Base-by-base conservation (phyloP, 805 yeast species). In the Ogataea paradorogensis region DNA sequence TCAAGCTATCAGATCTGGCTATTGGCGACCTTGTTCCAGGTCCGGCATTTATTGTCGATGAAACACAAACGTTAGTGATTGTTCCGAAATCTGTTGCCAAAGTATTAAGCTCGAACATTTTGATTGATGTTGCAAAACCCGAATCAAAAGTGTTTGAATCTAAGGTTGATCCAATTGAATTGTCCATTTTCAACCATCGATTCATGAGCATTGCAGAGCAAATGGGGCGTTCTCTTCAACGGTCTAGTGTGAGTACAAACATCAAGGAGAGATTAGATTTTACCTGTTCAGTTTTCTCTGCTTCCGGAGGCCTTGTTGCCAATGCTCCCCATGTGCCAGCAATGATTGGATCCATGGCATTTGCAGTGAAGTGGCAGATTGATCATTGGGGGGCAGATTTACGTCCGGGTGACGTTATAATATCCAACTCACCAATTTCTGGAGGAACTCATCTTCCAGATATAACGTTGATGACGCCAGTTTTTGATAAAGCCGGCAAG, bases 401-500 rank as follows among this genome's bases (percentile, higher is more conserved):
- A 24, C 50, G 57, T 11, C 67, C 63, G 27, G 76, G 75, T 43
- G 76, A 71, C 53, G 65, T 71, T 28, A 50, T 71, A 18, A 62
- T 63, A 30, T 59, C 75, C 4, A 70, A 71, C 39, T 63, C 63
- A 30, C 76, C 76, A 7, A 55, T 55, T 24, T 70, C 66, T 15
- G 71, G 71, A 42, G 76, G 76, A 25, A 69, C 74, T 2, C 76
- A 70, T 50, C 54, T 71, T 24, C 76, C 75, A 13, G 76, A 71
- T 51, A 70, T 77, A 42, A 77, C 82, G 1, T 71, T 77, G 25
- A 73, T 77, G 22, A 71, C 82, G 0, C 83, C 83, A 1, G 80
- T 76, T 3, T 67, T 73, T 46, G 56, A 66, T 38, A 66, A 71
- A 15, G 66, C 65, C 18, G 58, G 66, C 24, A 68, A 64, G 16